A percentile compares a stretch with the other conserved stretches of the same genome.
phyloP scores from a whole-genome alignment of 805 yeast genomes.

The Wickerhamomyces alni region DNA sequence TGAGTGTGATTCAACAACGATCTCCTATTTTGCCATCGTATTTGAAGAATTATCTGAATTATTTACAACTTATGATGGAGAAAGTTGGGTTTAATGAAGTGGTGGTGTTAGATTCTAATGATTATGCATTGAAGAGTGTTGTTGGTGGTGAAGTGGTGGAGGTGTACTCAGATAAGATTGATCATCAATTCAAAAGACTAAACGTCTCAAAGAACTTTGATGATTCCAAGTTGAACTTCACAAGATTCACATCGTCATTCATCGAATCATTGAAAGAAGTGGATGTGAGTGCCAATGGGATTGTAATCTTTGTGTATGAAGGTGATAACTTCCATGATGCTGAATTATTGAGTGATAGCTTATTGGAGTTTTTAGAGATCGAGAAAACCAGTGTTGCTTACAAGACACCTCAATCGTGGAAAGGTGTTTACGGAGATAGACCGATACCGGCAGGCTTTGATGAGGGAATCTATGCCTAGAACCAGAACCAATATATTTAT shows the following conservation, averaged over 20 bases:
- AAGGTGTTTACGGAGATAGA: conserved; percentile 73
- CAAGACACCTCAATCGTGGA: conserved; percentile 73
- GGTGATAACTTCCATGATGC: conserved; percentile 87
- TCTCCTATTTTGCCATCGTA: conserved; percentile 76
- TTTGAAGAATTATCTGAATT: conserved; percentile 41
- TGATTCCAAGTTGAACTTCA: conserved; percentile 5
- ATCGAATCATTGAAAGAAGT: conserved; percentile 5
- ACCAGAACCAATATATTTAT: too few relatives aligned
- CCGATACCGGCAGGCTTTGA: conserved; percentile 65
- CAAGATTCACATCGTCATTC: conserved; percentile 6
- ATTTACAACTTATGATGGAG: conserved; percentile 46
- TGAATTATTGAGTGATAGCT: conserved; percentile 36
- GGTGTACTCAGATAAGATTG: conserved; percentile 12
- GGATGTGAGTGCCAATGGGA: conserved; percentile 27
- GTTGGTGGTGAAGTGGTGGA: conserved; percentile 12
- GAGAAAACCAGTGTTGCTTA: conserved; percentile 25
- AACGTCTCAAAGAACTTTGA: conserved; percentile 7
- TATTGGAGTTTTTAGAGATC: conserved; percentile 25
- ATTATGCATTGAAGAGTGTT: conserved; percentile 43
- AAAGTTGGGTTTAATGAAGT: conserved; percentile 37
- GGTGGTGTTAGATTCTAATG: conserved; percentile 64
- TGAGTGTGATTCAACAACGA: conserved; percentile 72
- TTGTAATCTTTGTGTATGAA: conserved; percentile 71
- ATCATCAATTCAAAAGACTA: conserved; percentile 14
- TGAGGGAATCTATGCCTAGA: conserved; percentile 66